Percentiles rank a stretch among this genome's conserved stretches.
Evolutionary conservation across 768 basidiomycete species (phyloP).

Genomic region (Psilocybe cubensis): DNA sequence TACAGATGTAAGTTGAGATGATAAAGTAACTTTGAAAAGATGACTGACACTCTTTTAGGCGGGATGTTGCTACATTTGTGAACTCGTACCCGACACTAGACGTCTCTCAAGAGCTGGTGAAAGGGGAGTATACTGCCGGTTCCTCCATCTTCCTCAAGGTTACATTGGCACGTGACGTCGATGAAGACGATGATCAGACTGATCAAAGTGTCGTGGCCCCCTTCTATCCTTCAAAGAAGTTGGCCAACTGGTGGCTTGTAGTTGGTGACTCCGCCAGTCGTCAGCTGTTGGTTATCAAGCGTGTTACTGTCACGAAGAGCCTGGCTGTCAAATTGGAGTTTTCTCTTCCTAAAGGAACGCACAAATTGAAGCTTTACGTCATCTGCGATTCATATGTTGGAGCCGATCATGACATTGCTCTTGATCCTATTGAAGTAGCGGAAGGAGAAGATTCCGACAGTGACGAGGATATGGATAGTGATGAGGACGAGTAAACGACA

Average conservation of each 20-base stretch:
- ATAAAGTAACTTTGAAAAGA: conserved; percentile 2
- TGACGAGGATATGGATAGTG: conserved; percentile 77
- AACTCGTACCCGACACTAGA: conserved; percentile 98
- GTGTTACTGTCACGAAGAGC: conserved; percentile 86
- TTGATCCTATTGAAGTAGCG: conserved; percentile 84
- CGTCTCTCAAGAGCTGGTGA: conserved; percentile 82
- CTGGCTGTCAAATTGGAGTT: conserved; percentile 91
- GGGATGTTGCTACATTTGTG: conserved; percentile 92
- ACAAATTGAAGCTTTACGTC: conserved; percentile 83
- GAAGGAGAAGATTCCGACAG: conserved; percentile 90
- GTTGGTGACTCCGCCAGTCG: conserved; percentile 83
- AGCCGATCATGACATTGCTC: conserved; percentile 88
- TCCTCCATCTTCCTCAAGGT: conserved; percentile 84
- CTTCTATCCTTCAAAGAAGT: conserved; percentile 88
- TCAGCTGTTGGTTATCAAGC: conserved; percentile 85
- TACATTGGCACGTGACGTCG: conserved; percentile 77
- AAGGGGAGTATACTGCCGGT: conserved; percentile 86
- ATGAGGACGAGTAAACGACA: conserved; percentile 46
- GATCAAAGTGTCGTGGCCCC: conserved; percentile 92
- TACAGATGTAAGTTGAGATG: conserved; percentile 77
- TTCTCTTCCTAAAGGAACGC: conserved; percentile 81
- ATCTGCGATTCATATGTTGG: conserved; percentile 94
- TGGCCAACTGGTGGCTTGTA: conserved; percentile 98
- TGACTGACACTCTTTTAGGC: conserved; percentile 52
- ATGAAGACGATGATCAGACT: conserved; percentile 74